These are phyloP conservation scores for Rhizopus arrhizus DNA, from an alignment of 371 early-diverging fungal species.

Conservation along the genomic window DNA sequence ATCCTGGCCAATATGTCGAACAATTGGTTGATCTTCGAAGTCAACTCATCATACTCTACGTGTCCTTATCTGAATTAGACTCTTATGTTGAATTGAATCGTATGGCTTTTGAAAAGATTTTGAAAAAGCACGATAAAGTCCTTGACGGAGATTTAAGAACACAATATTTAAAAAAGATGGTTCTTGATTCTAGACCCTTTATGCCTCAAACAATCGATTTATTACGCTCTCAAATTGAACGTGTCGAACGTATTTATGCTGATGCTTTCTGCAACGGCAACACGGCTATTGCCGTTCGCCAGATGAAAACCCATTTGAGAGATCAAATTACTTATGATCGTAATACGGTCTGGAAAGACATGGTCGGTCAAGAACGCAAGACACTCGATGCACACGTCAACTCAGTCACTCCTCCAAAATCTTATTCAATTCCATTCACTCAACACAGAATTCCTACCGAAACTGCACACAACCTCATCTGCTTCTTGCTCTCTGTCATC, in stretches of 20 bases:
- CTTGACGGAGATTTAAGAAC: conserved; percentile 55
- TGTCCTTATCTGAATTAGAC: conserved; percentile 81
- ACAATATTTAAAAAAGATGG: conserved; percentile 63
- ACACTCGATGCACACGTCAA: conserved; percentile 52
- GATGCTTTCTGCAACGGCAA: conserved; percentile 60
- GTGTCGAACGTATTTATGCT: conserved; percentile 66
- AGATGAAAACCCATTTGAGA: conserved; percentile 68
- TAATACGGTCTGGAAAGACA: conserved; percentile 82
- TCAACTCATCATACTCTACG: conserved; percentile 65
- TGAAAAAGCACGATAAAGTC: conserved; percentile 96
- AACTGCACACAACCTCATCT: conserved; percentile 30
- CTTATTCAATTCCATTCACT: conserved; percentile 47
- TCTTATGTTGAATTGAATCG: conserved; percentile 90
- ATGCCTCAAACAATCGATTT: conserved; percentile 50
- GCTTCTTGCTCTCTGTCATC: conserved; percentile 49
- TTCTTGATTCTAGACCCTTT: conserved; percentile 65
- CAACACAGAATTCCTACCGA: conserved; percentile 23
- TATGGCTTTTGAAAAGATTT: conserved; percentile 92
- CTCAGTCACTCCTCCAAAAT: conserved; percentile 47
- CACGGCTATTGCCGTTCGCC: conserved; percentile 56
- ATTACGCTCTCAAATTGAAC: conserved; percentile 55
- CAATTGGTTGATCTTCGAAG: conserved; percentile 37
- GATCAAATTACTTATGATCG: conserved; percentile 80
- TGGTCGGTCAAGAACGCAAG: conserved; percentile 75
- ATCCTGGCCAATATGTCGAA: conserved; percentile 28